phyloP scores from a whole-genome alignment of 495 filamentous ascomycete species.

The Aspergillus egyptiacus region DNA sequence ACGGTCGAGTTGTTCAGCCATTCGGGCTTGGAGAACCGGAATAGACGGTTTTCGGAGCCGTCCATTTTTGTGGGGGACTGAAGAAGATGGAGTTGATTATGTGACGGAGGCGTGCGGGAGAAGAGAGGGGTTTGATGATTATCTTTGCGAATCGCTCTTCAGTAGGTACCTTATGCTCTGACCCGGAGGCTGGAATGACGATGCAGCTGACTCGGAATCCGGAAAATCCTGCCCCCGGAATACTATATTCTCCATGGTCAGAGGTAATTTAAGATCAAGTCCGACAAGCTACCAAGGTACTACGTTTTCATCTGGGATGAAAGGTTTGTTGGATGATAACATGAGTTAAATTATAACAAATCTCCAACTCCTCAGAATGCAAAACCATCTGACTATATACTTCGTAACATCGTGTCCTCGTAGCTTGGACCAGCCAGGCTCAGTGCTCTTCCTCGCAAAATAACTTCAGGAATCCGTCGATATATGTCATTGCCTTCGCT shows the following conservation, averaged over 20 bases:
- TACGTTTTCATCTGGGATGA: background rate
- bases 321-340: background rate
- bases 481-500: slow-evolving; percentile 40
- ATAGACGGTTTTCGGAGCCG: slow-evolving; percentile 59
- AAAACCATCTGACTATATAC: slow-evolving; percentile 11
- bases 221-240: slow-evolving; percentile 18
- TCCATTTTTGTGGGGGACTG: slow-evolving; percentile 22
- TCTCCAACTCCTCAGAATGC: background rate
- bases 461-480: slow-evolving; percentile 40
- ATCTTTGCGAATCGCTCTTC: no score
- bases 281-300: no score
- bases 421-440: slow-evolving; percentile 22
- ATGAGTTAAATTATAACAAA: background rate
- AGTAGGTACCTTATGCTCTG: no score
- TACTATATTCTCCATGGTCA: background rate
- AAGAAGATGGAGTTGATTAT: background rate
- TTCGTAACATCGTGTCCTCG: slow-evolving; percentile 19
- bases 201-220: slow-evolving; percentile 15
- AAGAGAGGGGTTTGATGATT: slow-evolving; percentile 9
- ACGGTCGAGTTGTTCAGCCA: slow-evolving; percentile 86
- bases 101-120: background rate
- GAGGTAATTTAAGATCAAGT: no score
- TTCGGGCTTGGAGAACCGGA: slow-evolving; percentile 72
- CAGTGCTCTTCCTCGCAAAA: slow-evolving; percentile 41
- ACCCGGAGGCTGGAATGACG: slow-evolving; percentile 11